Evolutionary conservation across 805 yeast genomes (phyloP).

Genomic region (Saturnispora quitensis): DNA sequence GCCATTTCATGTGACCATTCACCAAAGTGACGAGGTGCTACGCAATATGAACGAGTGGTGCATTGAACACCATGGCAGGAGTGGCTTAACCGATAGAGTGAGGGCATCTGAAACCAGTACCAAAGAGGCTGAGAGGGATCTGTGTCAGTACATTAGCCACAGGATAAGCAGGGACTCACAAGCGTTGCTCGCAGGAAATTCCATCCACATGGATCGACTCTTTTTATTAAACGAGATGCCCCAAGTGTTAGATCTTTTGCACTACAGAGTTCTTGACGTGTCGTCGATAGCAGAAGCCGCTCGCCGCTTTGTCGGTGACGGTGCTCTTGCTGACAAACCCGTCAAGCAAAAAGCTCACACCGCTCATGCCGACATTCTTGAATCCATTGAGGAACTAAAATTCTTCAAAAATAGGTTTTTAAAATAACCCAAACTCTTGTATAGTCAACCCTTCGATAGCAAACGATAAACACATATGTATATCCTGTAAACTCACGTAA

Average conservation of each 20-base stretch:
- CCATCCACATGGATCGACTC: slow-evolving; percentile 83
- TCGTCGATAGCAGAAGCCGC: slow-evolving; percentile 79
- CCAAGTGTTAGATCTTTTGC: slow-evolving; percentile 44
- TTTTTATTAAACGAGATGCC: slow-evolving; percentile 86
- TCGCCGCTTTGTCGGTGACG: slow-evolving; percentile 15
- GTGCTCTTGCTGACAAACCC: slow-evolving; percentile 40
- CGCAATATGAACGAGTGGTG: slow-evolving; percentile 88
- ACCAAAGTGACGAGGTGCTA: slow-evolving; percentile 51
- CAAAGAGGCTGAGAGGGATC: slow-evolving; percentile 53
- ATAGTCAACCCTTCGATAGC: background rate
- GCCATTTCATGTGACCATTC: slow-evolving; percentile 68
- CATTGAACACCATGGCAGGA: slow-evolving; percentile 61
- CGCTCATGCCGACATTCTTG: slow-evolving; percentile 80
- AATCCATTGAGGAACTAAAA: slow-evolving; percentile 73
- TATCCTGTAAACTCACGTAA: background rate
- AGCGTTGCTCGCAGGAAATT: slow-evolving; percentile 83
- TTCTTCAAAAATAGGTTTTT: slow-evolving; percentile 47
- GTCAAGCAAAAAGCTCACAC: slow-evolving; percentile 68
- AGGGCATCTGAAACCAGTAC: slow-evolving; percentile 44
- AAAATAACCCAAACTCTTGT: background rate
- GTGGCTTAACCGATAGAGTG: slow-evolving; percentile 72
- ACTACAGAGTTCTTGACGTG: slow-evolving; percentile 83
- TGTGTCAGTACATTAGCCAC: slow-evolving; percentile 20
- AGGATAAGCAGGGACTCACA: background rate
- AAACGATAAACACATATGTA: no score